Evolutionary conservation across 2,329 filamentous ascomycete species (phyloP).

Genomic region (Beauveria caledonica): DNA sequence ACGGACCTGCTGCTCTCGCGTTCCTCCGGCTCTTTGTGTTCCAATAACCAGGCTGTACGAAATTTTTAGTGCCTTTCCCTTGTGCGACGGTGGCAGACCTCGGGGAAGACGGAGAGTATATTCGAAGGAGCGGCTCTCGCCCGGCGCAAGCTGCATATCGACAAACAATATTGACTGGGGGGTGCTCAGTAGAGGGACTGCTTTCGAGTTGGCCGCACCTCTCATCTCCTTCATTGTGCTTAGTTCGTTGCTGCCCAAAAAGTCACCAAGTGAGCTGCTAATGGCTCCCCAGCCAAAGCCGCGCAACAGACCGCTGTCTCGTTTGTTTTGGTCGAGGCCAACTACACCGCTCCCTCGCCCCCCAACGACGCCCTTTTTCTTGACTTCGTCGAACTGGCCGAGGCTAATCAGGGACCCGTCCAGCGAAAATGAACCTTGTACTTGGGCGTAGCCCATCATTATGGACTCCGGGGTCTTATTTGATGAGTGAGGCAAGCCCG

Average conservation of each 20-base stretch:
- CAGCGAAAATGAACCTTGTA: conserved; percentile 83
- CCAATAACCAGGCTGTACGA: conserved; percentile 85
- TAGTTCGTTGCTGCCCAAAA: conserved; percentile 78
- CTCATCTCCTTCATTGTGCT: conserved; percentile 96
- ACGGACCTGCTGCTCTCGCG: conserved; percentile 72
- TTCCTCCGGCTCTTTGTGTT: conserved; percentile 74
- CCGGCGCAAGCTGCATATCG: conserved; percentile 76
- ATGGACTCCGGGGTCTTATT: conserved; percentile 61
- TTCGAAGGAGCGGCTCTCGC: conserved; percentile 79
- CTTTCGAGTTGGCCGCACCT: conserved; percentile 73
- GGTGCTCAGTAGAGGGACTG: conserved; percentile 85
- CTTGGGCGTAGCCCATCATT: conserved; percentile 97
- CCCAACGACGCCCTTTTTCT: conserved; percentile 83
- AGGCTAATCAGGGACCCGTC: conserved; percentile 89
- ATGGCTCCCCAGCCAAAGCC: conserved; percentile 83
- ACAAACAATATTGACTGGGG: conserved; percentile 95
- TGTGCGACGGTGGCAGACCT: conserved; percentile 84
- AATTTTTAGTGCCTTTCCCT: conserved; percentile 89
- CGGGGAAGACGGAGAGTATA: conserved; percentile 81
- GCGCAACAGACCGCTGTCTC: conserved; percentile 71
- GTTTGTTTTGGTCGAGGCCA: conserved; percentile 65
- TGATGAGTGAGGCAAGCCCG: conserved; percentile 35
- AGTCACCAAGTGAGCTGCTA: conserved; percentile 76
- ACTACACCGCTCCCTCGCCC: conserved; percentile 82
- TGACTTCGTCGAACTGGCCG: conserved; percentile 87